phyloP scores from a whole-genome alignment of 257 asterid genomes.

The Lantana camara region DNA sequence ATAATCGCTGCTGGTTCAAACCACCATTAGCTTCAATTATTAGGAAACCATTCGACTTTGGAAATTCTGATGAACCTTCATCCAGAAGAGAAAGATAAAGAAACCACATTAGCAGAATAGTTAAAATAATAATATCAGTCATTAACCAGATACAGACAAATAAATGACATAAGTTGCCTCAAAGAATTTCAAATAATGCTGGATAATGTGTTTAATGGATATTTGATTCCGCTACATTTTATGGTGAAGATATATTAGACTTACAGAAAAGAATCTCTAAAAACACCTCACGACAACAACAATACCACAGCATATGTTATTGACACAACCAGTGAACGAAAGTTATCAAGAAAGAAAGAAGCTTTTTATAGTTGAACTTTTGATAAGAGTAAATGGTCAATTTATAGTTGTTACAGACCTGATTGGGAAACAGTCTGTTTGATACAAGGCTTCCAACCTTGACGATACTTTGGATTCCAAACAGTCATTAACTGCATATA shows the following conservation, averaged over 20 bases:
- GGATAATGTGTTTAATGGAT: not conserved
- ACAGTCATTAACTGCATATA: constrained; percentile 71
- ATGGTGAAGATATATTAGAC: too few species aligned
- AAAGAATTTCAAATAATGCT: not conserved
- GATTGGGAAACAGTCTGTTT: constrained; percentile 61
- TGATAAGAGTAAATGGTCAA: too few species aligned
- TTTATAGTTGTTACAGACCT: constrained; percentile 62
- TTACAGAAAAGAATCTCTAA: too few species aligned
- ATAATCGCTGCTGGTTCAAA: constrained; percentile 92
- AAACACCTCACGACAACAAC: not conserved
- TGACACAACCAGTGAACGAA: not conserved
- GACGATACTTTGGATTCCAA: constrained; percentile 80
- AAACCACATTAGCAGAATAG: constrained; percentile 24
- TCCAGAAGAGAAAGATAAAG: constrained; percentile 23
- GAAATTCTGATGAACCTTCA: constrained; percentile 63
- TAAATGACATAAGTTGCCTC: not conserved
- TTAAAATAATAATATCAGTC: constrained; percentile 5
- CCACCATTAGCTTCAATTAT: constrained; percentile 99
- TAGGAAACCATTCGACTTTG: constrained; percentile 81
- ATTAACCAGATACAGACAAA: not conserved
- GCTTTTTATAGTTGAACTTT: too few species aligned
- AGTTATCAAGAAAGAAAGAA: not conserved
- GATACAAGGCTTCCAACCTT: constrained; percentile 92
- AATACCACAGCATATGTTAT: not conserved
- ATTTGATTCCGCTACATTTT: not conserved